phyloP scores from a whole-genome alignment of 768 basidiomycete species.

The Gymnopilus junonius region DNA sequence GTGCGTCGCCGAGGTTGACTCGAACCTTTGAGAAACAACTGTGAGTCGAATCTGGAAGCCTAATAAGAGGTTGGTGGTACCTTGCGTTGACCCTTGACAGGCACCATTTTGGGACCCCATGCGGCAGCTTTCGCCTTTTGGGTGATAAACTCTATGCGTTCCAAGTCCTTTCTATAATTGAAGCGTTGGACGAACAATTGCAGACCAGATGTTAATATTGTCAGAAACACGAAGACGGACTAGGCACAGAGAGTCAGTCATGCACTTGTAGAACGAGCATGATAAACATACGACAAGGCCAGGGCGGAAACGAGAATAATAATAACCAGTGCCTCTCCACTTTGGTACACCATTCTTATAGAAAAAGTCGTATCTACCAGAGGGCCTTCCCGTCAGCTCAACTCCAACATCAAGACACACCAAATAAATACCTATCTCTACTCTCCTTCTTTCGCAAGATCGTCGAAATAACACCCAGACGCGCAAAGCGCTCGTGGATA shows the following conservation, averaged over 20 bases:
- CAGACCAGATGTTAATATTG: conserved; percentile 73
- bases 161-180: conserved; percentile 76
- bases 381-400: conserved; percentile 4
- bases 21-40: conserved; percentile 54
- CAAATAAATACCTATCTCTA: conserved; percentile 67
- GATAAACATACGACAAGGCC: conserved; percentile 68
- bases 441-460: conserved; percentile 80
- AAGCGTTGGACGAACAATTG: conserved; percentile 83
- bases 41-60: not conserved
- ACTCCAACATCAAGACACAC: not conserved
- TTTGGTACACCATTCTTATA: conserved; percentile 97
- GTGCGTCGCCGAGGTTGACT: conserved; percentile 64
- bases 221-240: conserved; percentile 81
- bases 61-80: conserved; percentile 37
- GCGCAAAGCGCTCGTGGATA: conserved; percentile 89
- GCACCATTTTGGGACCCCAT: conserved; percentile 81
- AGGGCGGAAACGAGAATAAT: conserved; percentile 96
- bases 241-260: conserved; percentile 30
- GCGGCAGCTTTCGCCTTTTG: conserved; percentile 70
- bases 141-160: conserved; percentile 65
- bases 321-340: conserved; percentile 97
- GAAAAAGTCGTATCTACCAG: conserved; percentile 84
- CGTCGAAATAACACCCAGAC: conserved; percentile 82
- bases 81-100: conserved; percentile 68
- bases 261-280: not conserved